Evolutionary conservation across 2,329 filamentous ascomycete species (phyloP).

Genomic region (Periconia sp.): DNA sequence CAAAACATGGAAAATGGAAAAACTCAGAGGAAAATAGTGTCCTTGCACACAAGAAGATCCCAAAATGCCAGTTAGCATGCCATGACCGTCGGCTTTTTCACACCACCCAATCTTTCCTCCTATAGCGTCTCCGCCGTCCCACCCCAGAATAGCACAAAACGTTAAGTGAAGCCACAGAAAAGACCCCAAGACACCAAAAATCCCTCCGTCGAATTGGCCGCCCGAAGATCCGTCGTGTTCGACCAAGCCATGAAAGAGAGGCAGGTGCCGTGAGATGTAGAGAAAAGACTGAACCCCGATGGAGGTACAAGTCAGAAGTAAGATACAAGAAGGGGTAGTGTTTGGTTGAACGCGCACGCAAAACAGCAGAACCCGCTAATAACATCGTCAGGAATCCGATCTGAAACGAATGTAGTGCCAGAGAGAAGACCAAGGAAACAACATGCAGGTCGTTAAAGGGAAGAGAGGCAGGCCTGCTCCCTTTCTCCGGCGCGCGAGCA

Average conservation of each 20-base stretch:
- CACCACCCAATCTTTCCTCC: background rate
- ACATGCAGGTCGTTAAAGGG: slow-evolving; percentile 35
- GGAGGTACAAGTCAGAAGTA: slow-evolving; percentile 1
- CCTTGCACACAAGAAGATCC: background rate
- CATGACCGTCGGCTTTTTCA: background rate
- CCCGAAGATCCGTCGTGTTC: background rate
- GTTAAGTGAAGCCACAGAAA: background rate
- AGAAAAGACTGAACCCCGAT: background rate
- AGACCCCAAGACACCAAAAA: slow-evolving; percentile 1
- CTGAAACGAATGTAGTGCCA: slow-evolving; percentile 12
- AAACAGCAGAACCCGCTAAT: background rate
- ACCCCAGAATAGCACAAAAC: background rate
- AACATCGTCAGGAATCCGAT: background rate
- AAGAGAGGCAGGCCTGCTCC: slow-evolving; percentile 38
- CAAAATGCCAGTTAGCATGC: slow-evolving; percentile 1
- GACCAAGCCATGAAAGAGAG: background rate
- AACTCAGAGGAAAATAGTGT: background rate
- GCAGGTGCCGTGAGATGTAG: background rate
- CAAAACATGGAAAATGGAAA: background rate
- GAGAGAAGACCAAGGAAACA: slow-evolving; percentile 15
- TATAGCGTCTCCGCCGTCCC: background rate
- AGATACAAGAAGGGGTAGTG: slow-evolving; percentile 13
- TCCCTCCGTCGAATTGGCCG: background rate
- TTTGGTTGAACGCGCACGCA: background rate
- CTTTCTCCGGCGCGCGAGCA: slow-evolving; percentile 31